Conservation (phyloP, 148 eudicot species). For the Fagopyrum homotropicum region DNA sequence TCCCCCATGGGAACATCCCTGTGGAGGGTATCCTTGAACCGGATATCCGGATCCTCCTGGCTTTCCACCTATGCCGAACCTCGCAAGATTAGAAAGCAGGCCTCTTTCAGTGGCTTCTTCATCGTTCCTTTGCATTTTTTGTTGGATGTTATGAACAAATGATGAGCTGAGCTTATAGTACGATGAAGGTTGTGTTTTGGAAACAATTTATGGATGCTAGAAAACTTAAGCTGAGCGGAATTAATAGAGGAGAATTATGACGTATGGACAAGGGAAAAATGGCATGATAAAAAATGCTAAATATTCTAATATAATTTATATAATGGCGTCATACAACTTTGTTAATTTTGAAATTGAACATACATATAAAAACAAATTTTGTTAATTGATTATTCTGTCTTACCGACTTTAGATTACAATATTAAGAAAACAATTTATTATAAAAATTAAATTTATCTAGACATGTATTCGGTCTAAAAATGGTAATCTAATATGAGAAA, state of each 20-base stretch:
- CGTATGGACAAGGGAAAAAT: neutral
- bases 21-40: constrained; percentile 6
- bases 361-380: neutral
- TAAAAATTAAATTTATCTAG: too few relatives aligned
- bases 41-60: neutral
- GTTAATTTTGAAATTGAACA: neutral
- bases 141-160: neutral
- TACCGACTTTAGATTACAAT: neutral
- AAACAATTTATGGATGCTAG: neutral
- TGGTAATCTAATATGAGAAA: too few relatives aligned
- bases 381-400: neutral
- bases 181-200: neutral
- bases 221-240: neutral
- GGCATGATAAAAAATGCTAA: neutral
- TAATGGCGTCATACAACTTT: neutral
- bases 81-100: neutral
- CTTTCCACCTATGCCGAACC: constrained; percentile 11
- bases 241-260: neutral
- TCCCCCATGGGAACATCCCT: neutral
- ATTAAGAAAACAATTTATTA: neutral
- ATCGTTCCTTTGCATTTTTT: neutral
- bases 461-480: too few relatives aligned
- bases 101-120: neutral
- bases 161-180: neutral
- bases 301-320: too few relatives aligned